Percentiles rank a stretch among this genome's conserved stretches.
Conservation (phyloP, 2,329 filamentous ascomycete species). For the Apiospora sp. region DNA sequence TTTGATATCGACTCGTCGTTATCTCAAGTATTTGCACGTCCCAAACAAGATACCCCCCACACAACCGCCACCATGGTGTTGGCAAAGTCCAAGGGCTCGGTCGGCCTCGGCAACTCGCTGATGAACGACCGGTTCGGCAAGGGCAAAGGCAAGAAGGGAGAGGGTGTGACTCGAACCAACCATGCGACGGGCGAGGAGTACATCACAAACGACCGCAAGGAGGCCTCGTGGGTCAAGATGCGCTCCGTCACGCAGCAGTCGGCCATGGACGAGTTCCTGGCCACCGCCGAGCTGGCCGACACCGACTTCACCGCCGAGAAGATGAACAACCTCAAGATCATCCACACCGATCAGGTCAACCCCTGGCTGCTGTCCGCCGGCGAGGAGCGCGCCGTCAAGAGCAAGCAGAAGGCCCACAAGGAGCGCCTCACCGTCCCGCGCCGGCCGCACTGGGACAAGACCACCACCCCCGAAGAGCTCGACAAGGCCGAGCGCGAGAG, state of each 20-base stretch:
- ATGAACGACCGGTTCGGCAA: slow-evolving; percentile 99
- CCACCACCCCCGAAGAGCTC: slow-evolving; percentile 83
- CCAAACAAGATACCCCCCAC: not conserved
- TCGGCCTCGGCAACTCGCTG: slow-evolving; percentile 94
- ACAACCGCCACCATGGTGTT: slow-evolving; percentile 56
- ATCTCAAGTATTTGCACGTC: not conserved
- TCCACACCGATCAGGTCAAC: slow-evolving; percentile 95
- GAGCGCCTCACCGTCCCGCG: slow-evolving; percentile 85
- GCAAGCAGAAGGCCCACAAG: slow-evolving; percentile 85
- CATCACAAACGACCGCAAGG: slow-evolving; percentile 87
- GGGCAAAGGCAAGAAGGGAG: slow-evolving; percentile 82
- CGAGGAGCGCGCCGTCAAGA: slow-evolving; percentile 80
- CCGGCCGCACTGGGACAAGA: slow-evolving; percentile 86
- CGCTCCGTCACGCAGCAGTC: slow-evolving; percentile 97
- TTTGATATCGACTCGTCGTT: slow-evolving; percentile 12
- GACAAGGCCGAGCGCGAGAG: slow-evolving; percentile 81
- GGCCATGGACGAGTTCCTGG: slow-evolving; percentile 94
- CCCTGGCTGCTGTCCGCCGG: slow-evolving; percentile 87
- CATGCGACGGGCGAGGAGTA: slow-evolving; percentile 87
- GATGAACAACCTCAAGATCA: slow-evolving; percentile 99
- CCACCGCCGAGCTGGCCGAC: slow-evolving; percentile 94
- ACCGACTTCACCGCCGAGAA: slow-evolving; percentile 99
- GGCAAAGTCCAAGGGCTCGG: slow-evolving; percentile 93
- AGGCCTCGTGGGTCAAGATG: slow-evolving; percentile 99
- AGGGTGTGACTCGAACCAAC: slow-evolving; percentile 71